phyloP scores from a whole-genome alignment of 768 basidiomycete species.

The Thelephora ganbajun region DNA sequence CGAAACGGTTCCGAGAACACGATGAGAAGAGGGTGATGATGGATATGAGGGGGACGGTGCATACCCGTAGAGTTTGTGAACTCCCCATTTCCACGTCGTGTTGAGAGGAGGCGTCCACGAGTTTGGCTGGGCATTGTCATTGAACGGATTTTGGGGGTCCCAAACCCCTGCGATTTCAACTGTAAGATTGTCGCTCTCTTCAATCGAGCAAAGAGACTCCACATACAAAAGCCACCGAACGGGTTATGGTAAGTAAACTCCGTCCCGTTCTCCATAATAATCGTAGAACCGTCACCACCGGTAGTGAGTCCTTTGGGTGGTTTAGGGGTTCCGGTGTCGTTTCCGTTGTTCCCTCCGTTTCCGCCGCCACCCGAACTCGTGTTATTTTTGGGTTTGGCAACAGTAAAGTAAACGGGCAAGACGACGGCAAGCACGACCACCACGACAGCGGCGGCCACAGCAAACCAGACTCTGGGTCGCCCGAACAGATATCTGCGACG shows the following conservation, averaged over 20 bases:
- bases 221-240: slow-evolving; percentile 61
- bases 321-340: slow-evolving; percentile 11
- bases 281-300: slow-evolving; percentile 56
- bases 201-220: neutral
- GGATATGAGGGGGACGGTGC: slow-evolving; percentile 18
- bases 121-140: slow-evolving; percentile 62
- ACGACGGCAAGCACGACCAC: slow-evolving; percentile 15
- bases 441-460: slow-evolving; percentile 7
- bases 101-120: slow-evolving; percentile 75
- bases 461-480: slow-evolving; percentile 12
- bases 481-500: slow-evolving; percentile 10
- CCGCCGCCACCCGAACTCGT: neutral
- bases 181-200: no score
- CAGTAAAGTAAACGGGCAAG: slow-evolving; percentile 13
- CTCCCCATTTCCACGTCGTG: slow-evolving; percentile 58
- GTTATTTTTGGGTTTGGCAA: slow-evolving; percentile 8
- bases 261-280: slow-evolving; percentile 49
- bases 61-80: slow-evolving; percentile 40
- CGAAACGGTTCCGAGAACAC: slow-evolving; percentile 1
- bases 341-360: slow-evolving; percentile 1
- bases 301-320: slow-evolving; percentile 18
- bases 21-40: no score
- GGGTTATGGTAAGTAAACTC: slow-evolving; percentile 66
- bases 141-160: slow-evolving; percentile 65
- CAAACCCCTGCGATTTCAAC: slow-evolving; percentile 33